Evolutionary conservation across 768 basidiomycete species (phyloP).

Genomic region (Cystofilobasidium ferigula): DNA sequence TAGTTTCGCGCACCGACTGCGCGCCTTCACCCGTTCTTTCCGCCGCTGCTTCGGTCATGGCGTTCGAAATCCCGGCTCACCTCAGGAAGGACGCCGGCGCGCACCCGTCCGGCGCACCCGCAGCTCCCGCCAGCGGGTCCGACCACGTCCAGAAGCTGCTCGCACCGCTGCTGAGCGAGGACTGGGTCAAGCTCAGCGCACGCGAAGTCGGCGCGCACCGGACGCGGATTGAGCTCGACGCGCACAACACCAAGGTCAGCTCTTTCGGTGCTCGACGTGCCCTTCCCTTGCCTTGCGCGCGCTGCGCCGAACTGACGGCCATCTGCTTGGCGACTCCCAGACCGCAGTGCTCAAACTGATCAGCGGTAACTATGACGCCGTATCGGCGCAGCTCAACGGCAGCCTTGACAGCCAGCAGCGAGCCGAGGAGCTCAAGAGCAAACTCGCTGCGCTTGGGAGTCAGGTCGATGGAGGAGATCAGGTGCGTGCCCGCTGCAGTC

Average conservation of each 20-base stretch:
- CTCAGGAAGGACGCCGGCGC: conserved; percentile 3
- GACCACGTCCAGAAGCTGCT: conserved; percentile 18
- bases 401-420: not conserved
- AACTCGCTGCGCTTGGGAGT: conserved; percentile 10
- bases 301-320: not conserved
- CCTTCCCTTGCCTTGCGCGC: not conserved
- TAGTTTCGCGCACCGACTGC: too few relatives aligned
- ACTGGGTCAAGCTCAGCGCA: conserved; percentile 9
- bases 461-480: conserved; percentile 10
- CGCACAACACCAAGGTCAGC: conserved; percentile 14
- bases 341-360: conserved; percentile 10
- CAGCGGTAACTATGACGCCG: conserved; percentile 1
- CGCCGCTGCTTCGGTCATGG: too few relatives aligned
- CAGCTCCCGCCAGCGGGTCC: not conserved
- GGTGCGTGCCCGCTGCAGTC: not conserved
- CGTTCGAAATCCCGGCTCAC: conserved; percentile 23
- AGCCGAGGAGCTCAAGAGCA: conserved; percentile 7
- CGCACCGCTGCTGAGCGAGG: conserved; percentile 4
- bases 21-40: too few relatives aligned
- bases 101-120: not conserved
- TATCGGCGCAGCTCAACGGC: conserved; percentile 11
- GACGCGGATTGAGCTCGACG: conserved; percentile 5
- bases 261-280: not conserved
- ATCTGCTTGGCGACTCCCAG: not conserved
- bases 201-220: not conserved